Conservation (phyloP, 2,329 filamentous ascomycete genomes). For the Ascosphaera apis region DNA sequence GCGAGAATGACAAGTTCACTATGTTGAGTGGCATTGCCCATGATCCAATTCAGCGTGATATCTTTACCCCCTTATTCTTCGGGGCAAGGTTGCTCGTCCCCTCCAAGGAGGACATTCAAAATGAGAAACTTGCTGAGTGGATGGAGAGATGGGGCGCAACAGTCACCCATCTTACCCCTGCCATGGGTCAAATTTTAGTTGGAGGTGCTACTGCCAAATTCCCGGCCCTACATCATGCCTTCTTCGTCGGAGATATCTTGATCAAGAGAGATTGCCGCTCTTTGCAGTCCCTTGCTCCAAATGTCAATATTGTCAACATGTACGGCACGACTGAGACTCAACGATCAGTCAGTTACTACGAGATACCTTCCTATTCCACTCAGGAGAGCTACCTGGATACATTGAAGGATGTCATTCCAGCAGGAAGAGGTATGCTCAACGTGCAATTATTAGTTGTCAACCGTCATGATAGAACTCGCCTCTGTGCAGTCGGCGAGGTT, state of each 20-base stretch:
- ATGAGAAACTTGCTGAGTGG: conserved; percentile 77
- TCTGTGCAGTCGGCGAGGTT: conserved; percentile 60
- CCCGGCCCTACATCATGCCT: conserved; percentile 50
- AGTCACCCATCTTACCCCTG: conserved; percentile 75
- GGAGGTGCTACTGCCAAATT: conserved; percentile 60
- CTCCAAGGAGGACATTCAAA: conserved; percentile 58
- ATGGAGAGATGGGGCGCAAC: conserved; percentile 52
- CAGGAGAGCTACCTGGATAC: conserved; percentile 40
- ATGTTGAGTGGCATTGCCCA: conserved; percentile 64
- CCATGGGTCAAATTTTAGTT: conserved; percentile 90
- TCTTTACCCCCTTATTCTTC: conserved; percentile 76
- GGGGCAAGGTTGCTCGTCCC: conserved; percentile 62
- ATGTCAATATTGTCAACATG: conserved; percentile 60
- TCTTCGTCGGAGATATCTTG: conserved; percentile 82
- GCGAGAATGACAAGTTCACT: conserved; percentile 51
- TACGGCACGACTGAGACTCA: conserved; percentile 77
- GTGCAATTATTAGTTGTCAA: conserved; percentile 75
- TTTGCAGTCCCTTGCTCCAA: conserved; percentile 53
- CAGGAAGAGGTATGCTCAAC: conserved; percentile 65
- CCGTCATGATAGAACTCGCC: conserved; percentile 37
- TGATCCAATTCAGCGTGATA: conserved; percentile 39
- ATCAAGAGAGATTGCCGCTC: conserved; percentile 61
- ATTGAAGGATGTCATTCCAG: conserved; percentile 56
- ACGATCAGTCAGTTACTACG: conserved; percentile 59
- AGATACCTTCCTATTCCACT: conserved; percentile 43